Evolutionary conservation across 495 filamentous ascomycete genomes (phyloP).

Genomic region (Hamigera avellanea): DNA sequence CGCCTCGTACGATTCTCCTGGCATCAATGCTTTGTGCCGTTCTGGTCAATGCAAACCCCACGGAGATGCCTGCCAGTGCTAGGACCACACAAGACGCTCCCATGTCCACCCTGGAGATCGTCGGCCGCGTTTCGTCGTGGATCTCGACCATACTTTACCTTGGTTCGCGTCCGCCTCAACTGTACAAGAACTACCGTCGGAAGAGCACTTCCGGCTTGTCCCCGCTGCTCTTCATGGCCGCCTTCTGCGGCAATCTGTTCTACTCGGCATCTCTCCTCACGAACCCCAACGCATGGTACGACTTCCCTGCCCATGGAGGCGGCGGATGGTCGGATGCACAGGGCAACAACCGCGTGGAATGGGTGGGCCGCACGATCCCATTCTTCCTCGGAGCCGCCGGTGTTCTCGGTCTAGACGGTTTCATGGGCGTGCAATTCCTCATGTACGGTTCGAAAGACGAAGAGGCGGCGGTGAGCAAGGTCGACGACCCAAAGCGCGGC

Average conservation of each 20-base stretch:
- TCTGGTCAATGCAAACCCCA: constrained; percentile 30
- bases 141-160: constrained; percentile 56
- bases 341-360: constrained; percentile 45
- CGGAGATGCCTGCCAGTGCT: constrained; percentile 7
- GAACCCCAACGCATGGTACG: constrained; percentile 57
- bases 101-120: constrained; percentile 25
- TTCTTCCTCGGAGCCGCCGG: constrained; percentile 66
- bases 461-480: constrained; percentile 15
- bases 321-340: constrained; percentile 52
- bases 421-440: constrained; percentile 54
- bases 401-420: constrained; percentile 53
- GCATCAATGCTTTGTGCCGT: constrained; percentile 36
- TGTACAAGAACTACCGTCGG: constrained; percentile 55
- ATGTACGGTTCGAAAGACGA: constrained; percentile 38
- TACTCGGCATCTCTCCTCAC: constrained; percentile 55
- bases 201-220: constrained; percentile 61
- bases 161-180: constrained; percentile 57
- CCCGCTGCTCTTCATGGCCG: constrained; percentile 55
- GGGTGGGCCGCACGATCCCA: constrained; percentile 47
- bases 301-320: constrained; percentile 50
- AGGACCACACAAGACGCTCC: constrained; percentile 11
- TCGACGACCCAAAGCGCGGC: constrained; percentile 24
- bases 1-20: constrained; percentile 33
- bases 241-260: constrained; percentile 63
- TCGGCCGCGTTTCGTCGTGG: constrained; percentile 53